These are phyloP conservation scores for Penicillium herquei DNA, from an alignment of 495 filamentous ascomycete species.

Conservation along the genomic window DNA sequence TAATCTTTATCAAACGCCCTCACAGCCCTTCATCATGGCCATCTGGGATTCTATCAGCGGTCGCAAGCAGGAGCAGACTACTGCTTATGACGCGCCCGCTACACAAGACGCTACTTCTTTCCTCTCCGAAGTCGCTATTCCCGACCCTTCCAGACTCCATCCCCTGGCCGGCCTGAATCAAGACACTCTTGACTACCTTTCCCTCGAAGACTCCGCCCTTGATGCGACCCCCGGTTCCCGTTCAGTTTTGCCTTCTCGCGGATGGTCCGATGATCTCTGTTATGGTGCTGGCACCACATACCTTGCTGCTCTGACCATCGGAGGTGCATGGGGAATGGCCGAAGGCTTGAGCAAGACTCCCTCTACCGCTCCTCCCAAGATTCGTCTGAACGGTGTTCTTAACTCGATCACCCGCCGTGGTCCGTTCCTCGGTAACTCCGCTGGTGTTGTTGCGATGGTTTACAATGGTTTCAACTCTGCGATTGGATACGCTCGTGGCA, in stretches of 20 bases:
- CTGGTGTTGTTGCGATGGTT: conserved; percentile 89
- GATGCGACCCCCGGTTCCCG: conserved; percentile 83
- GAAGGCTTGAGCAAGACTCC: conserved; percentile 80
- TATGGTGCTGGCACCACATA: conserved; percentile 96
- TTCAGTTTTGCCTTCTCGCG: conserved; percentile 86
- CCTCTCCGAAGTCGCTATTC: conserved; percentile 63
- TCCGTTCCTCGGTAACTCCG: conserved; percentile 94
- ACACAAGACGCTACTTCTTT: conserved; percentile 81
- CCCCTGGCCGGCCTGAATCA: conserved; percentile 93
- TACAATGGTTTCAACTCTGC: conserved; percentile 95
- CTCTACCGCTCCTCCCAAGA: conserved; percentile 74
- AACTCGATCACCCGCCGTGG: conserved; percentile 91
- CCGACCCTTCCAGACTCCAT: conserved; percentile 84
- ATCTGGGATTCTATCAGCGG: conserved; percentile 89
- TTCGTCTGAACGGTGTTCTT: conserved; percentile 87
- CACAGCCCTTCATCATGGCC: conserved; percentile 52
- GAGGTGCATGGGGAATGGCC: conserved; percentile 85
- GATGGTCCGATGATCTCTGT: conserved; percentile 97
- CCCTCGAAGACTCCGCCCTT: conserved; percentile 86
- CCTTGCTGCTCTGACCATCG: conserved; percentile 77
- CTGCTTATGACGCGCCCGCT: conserved; percentile 64
- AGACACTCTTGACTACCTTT: conserved; percentile 87
- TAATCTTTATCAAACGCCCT: conserved; percentile 20
- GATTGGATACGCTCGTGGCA: conserved; percentile 79
- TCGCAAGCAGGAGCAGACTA: conserved; percentile 65